These are phyloP conservation scores for Atkinsonella texensis DNA, from an alignment of 2,329 filamentous ascomycete genomes.

Conservation along the genomic window DNA sequence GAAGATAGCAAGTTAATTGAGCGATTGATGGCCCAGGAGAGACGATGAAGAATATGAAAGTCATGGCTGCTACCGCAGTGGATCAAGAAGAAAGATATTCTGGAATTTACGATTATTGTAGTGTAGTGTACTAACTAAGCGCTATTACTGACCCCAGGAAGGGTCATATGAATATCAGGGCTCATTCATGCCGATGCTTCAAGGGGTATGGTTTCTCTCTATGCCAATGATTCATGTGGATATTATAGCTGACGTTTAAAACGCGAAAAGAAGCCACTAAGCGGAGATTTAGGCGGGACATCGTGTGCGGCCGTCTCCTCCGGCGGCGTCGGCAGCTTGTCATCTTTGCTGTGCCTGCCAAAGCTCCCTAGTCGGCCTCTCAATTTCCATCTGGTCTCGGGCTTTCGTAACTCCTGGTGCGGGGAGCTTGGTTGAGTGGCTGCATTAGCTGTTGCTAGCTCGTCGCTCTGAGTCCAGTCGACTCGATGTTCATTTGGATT, in stretches of 20 bases:
- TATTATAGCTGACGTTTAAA: conserved; percentile 27
- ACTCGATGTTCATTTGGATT: conserved; percentile 27
- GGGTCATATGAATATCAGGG: conserved; percentile 3
- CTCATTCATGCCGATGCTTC: conserved; percentile 1
- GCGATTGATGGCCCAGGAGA: conserved; percentile 34
- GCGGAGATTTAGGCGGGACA: conserved; percentile 21
- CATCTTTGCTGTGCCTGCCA: conserved; percentile 16
- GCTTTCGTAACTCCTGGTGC: conserved; percentile 26
- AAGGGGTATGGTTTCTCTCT: conserved; percentile 2
- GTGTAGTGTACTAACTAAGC: conserved; percentile 2
- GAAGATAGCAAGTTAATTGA: conserved; percentile 39
- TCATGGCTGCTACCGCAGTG: too few species aligned
- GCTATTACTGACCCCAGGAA: neutral
- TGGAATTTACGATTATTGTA: neutral
- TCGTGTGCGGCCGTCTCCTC: conserved; percentile 8
- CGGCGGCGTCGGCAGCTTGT: conserved; percentile 11
- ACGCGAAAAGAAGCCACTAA: conserved; percentile 28
- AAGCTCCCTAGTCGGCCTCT: conserved; percentile 27
- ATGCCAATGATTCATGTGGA: neutral
- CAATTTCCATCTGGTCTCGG: conserved; percentile 38
- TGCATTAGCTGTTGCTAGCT: conserved; percentile 15
- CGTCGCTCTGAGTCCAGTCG: conserved; percentile 49
- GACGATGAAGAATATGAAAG: conserved; percentile 13
- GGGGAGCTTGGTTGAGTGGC: neutral
- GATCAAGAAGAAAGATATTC: too few species aligned